Evolutionary conservation across 805 yeast genomes (phyloP), one percentile per base, ranked within the genome.

Genomic region (Zygosaccharomyces gambellarensis): DNA sequence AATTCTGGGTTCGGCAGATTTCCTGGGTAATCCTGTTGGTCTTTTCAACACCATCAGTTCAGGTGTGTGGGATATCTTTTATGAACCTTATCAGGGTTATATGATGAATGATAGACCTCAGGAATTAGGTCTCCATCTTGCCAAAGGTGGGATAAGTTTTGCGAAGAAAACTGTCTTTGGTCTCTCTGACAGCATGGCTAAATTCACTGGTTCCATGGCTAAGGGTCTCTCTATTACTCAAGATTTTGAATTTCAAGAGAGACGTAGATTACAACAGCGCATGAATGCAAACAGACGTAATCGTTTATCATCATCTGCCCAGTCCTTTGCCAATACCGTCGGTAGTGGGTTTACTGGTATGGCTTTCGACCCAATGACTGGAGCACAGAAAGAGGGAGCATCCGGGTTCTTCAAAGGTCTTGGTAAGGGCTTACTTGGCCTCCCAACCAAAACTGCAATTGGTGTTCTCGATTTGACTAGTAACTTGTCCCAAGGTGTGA

Each of bases 11-110:
- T 89, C 97, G 17, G 99, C 98, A 0, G 99, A 95, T 68, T 81
- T 94, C 57, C 71, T 94, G 44, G 99, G 99, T 21, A 94, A 95
- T 57, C 99, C 99, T 0, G 98, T 95, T 27, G 99, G 99, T 1
- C 72, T 94, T 53, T 94, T 94, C 72, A 94, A 88, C 65, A 90
- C 90, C 57, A 74, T 94, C 49, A 83, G 96, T 49, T 89, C 97
- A 0, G 99, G 99, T 46, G 94, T 94, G 9, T 79, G 90, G 80
- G 99, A 94, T 67, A 85, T 94, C 17, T 94, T 94, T 66, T 94
- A 94, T 64, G 98, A 92, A 63, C 99, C 99, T 3, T 94, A 92
- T 61, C 94, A 90, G 63, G 99, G 99, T 0, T 87, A 88, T 58
- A 81, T 92, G 43, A 80, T 94, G 79, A 92, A 86, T 54, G 99